These are phyloP conservation scores for Bidens hawaiensis DNA, from an alignment of 140 eudicot species.

Conservation along the genomic window DNA sequence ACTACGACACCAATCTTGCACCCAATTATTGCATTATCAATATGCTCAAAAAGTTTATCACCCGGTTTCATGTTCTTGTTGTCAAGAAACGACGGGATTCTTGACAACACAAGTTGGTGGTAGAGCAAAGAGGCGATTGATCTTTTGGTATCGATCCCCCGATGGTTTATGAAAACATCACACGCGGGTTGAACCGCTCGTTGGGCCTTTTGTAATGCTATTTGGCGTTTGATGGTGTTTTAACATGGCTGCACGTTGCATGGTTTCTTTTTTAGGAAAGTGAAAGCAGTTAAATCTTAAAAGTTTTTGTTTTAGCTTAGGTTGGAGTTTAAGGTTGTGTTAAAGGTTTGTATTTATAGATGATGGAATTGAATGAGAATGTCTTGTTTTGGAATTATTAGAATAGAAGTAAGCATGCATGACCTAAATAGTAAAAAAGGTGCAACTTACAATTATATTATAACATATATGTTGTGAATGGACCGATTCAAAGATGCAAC, in stretches of 20 bases:
- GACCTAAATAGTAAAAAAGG: constrained; percentile 18
- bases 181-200: constrained; percentile 23
- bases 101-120: constrained; percentile 44
- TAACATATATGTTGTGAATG: background rate
- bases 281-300: background rate
- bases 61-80: constrained; percentile 88
- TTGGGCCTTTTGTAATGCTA: constrained; percentile 25
- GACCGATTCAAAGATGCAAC: background rate
- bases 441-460: constrained; percentile 3
- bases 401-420: constrained; percentile 21
- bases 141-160: constrained; percentile 70
- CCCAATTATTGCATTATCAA: constrained; percentile 46
- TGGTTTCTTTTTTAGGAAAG: constrained; percentile 20
- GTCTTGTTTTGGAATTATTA: constrained; percentile 19
- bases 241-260: constrained; percentile 48
- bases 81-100: constrained; percentile 65
- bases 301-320: background rate
- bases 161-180: constrained; percentile 78
- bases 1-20: constrained; percentile 65
- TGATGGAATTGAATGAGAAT: constrained; percentile 14
- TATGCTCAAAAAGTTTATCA: constrained; percentile 63
- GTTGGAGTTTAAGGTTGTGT: constrained; percentile 19
- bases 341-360: constrained; percentile 23
- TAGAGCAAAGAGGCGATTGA: constrained; percentile 58
- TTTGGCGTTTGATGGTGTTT: constrained; percentile 42